phyloP scores from a whole-genome alignment of 306 rosid genomes.

The Inga laurina region DNA sequence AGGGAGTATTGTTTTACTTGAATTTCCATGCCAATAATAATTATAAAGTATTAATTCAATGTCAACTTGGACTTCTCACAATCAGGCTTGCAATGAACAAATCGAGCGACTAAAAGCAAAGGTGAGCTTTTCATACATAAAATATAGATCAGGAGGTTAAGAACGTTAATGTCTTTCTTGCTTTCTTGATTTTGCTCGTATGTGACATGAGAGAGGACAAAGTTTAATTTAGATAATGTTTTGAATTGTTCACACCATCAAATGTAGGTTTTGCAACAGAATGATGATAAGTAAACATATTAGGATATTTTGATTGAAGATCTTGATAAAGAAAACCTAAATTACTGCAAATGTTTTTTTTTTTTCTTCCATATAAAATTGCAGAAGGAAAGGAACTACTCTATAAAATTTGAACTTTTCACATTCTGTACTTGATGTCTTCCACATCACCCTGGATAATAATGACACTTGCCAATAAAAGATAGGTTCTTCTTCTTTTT shows the following conservation, averaged over 20 bases:
- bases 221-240: neutral
- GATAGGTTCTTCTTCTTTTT: neutral
- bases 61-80: no score
- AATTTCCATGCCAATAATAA: no score
- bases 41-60: no score
- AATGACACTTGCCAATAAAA: neutral
- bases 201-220: neutral
- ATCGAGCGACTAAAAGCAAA: conserved; percentile 7
- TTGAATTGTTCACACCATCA: neutral
- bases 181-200: neutral
- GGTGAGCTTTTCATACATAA: neutral
- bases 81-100: no score
- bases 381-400: neutral
- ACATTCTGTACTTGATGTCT: neutral
- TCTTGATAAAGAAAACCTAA: no score
- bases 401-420: neutral
- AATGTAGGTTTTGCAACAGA: neutral
- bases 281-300: neutral
- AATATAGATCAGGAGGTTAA: neutral
- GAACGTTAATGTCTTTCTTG: neutral
- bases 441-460: neutral
- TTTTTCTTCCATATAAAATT: neutral
- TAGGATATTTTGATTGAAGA: neutral
- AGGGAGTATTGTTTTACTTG: no score
- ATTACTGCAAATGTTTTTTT: neutral